Evolutionary conservation across 305 asterid species (phyloP).

Genomic region (Rubia peregrina): DNA sequence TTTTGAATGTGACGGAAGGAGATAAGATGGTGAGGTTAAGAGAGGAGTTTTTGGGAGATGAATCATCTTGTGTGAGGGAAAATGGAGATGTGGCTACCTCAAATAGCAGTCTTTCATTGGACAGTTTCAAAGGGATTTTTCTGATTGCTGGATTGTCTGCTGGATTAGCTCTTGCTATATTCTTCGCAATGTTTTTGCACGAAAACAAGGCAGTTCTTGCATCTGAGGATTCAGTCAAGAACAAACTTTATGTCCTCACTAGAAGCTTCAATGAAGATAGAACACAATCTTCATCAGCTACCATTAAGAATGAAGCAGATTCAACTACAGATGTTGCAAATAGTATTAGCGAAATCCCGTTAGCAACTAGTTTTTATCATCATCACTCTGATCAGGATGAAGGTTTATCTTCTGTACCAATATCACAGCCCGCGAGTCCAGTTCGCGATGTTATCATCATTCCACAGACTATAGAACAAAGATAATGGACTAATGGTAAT

Average conservation of each 20-base stretch:
- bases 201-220: constrained; percentile 27
- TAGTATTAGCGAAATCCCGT: constrained; percentile 14
- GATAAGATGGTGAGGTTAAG: constrained; percentile 23
- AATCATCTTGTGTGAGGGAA: constrained; percentile 12
- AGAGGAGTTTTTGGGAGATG: constrained; percentile 26
- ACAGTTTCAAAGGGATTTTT: constrained; percentile 41
- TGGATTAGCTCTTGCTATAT: constrained; percentile 27
- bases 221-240: constrained; percentile 22
- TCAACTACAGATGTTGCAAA: background rate
- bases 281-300: background rate
- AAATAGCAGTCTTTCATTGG: constrained; percentile 30
- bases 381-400: constrained; percentile 11
- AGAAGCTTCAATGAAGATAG: constrained; percentile 28
- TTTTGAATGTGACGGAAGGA: constrained; percentile 38
- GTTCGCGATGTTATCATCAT: constrained; percentile 10
- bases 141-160: constrained; percentile 34
- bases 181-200: constrained; percentile 24
- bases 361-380: constrained; percentile 21
- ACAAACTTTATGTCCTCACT: constrained; percentile 27
- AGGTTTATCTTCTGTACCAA: constrained; percentile 11
- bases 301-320: background rate
- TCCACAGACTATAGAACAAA: background rate
- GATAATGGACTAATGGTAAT: background rate
- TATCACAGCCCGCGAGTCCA: constrained; percentile 31
- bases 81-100: constrained; percentile 20